Evolutionary conservation across 2,329 filamentous ascomycete genomes (phyloP).

Genomic region (Neophaeococcomyces mojaviensis): DNA sequence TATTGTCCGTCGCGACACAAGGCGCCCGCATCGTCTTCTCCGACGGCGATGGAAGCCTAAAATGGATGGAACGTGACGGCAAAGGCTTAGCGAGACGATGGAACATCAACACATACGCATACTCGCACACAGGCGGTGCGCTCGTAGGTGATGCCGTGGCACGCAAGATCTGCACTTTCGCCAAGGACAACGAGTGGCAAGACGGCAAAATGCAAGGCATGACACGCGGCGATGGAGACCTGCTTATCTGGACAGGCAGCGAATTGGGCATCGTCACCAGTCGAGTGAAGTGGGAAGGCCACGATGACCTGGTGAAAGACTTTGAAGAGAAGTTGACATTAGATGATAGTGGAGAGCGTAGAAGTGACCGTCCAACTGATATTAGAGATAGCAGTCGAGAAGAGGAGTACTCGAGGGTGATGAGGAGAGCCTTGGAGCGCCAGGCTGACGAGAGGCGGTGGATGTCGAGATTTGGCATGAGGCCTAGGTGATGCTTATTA

Average conservation of each 20-base stretch:
- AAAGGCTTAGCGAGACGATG: slow-evolving; percentile 42
- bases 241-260: slow-evolving; percentile 84
- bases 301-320: slow-evolving; percentile 30
- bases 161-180: slow-evolving; percentile 25
- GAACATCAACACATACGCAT: slow-evolving; percentile 47
- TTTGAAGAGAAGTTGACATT: slow-evolving; percentile 33
- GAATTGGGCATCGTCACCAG: slow-evolving; percentile 57
- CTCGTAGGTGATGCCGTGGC: slow-evolving; percentile 13
- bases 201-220: slow-evolving; percentile 24
- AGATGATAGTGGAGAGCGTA: slow-evolving; percentile 24
- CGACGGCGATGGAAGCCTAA: slow-evolving; percentile 74
- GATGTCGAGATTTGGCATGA: slow-evolving; percentile 58
- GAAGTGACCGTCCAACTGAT: slow-evolving; percentile 26
- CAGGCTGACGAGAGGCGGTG: slow-evolving; percentile 75
- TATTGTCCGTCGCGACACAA: slow-evolving; percentile 74
- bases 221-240: slow-evolving; percentile 64
- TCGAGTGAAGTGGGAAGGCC: slow-evolving; percentile 27
- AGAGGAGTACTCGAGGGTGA: slow-evolving; percentile 59
- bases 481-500: slow-evolving; percentile 11
- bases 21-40: slow-evolving; percentile 75
- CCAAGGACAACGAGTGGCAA: slow-evolving; percentile 41
- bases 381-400: slow-evolving; percentile 33
- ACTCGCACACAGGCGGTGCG: slow-evolving; percentile 10
- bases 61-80: slow-evolving; percentile 87
- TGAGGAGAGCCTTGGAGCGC: slow-evolving; percentile 66